Evolutionary conservation across 2,329 filamentous ascomycete species (phyloP).

Genomic region (Sporothrix pseudoabietina): DNA sequence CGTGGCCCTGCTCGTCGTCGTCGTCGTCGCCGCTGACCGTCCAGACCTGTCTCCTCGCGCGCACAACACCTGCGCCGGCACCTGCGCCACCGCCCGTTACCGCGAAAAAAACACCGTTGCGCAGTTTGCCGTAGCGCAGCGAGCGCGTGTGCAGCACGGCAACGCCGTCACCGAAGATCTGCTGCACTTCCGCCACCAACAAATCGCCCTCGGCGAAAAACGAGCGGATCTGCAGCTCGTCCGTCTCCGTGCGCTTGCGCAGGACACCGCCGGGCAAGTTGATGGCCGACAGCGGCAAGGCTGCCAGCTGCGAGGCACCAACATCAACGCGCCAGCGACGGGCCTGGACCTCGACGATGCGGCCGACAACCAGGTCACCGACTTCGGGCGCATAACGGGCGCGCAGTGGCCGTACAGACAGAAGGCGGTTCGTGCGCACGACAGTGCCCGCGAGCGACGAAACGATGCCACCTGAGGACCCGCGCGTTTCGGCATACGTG

Average conservation of each 20-base stretch:
- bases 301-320: constrained; percentile 80
- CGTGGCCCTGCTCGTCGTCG: constrained; percentile 62
- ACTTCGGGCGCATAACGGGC: constrained; percentile 95
- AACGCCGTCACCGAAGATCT: constrained; percentile 79
- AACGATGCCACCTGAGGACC: constrained; percentile 63
- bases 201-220: constrained; percentile 97
- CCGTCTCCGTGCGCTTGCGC: constrained; percentile 87
- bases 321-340: constrained; percentile 95
- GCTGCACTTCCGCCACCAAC: constrained; percentile 92
- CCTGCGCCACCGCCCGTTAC: constrained; percentile 81
- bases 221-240: constrained; percentile 95
- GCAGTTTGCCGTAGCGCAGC: constrained; percentile 90
- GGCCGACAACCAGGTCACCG: constrained; percentile 89
- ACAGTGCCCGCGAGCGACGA: constrained; percentile 90
- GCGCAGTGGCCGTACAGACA: constrained; percentile 85
- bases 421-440: constrained; percentile 92
- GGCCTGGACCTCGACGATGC: constrained; percentile 92
- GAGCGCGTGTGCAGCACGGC: constrained; percentile 87
- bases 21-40: constrained; percentile 62
- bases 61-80: constrained; percentile 81
- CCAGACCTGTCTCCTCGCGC: constrained; percentile 84
- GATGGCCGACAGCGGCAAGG: constrained; percentile 83
- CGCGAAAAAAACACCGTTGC: constrained; percentile 87
- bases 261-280: constrained; percentile 94
- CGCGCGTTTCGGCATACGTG: constrained; percentile 69